These are phyloP conservation scores for Erysimum cheiri DNA, from an alignment of 441 rosid genomes.

Conservation along the genomic window DNA sequence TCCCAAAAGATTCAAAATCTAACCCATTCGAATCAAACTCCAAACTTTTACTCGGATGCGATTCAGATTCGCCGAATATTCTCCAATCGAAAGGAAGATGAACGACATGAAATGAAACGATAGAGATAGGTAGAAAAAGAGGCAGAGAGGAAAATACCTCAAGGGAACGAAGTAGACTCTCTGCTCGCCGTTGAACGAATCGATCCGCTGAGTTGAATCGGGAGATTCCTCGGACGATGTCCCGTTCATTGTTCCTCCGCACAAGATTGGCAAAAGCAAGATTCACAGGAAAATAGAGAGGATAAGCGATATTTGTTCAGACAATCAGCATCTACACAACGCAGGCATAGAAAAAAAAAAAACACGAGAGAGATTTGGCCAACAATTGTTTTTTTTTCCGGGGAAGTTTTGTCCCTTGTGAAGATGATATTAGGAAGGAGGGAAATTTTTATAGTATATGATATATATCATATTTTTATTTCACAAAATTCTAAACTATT, in stretches of 20 bases:
- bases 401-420: conserved; percentile 27
- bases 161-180: conserved; percentile 91
- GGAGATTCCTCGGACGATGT: conserved; percentile 51
- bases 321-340: conserved; percentile 37
- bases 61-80: conserved; percentile 43
- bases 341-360: not conserved
- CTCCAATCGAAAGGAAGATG: conserved; percentile 10
- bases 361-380: conserved; percentile 31
- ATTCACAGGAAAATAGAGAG: conserved; percentile 24
- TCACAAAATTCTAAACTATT: conserved; percentile 5
- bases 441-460: conserved; percentile 42
- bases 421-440: conserved; percentile 36
- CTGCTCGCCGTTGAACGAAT: conserved; percentile 70
- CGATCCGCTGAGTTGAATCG: conserved; percentile 64
- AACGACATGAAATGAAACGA: not conserved
- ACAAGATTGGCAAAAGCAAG: conserved; percentile 21
- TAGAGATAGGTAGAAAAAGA: not conserved
- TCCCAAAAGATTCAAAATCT: conserved; percentile 15
- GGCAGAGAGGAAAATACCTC: conserved; percentile 55
- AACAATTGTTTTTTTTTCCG: not conserved
- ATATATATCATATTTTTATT: conserved; percentile 19
- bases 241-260: conserved; percentile 42
- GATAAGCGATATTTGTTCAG: conserved; percentile 31
- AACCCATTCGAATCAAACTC: conserved; percentile 27
- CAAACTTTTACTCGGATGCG: conserved; percentile 31